Evolutionary conservation across 2,329 filamentous ascomycete species (phyloP), one percentile per base, ranked within the genome.

Genomic region (Neodidymelliopsis sp.): DNA sequence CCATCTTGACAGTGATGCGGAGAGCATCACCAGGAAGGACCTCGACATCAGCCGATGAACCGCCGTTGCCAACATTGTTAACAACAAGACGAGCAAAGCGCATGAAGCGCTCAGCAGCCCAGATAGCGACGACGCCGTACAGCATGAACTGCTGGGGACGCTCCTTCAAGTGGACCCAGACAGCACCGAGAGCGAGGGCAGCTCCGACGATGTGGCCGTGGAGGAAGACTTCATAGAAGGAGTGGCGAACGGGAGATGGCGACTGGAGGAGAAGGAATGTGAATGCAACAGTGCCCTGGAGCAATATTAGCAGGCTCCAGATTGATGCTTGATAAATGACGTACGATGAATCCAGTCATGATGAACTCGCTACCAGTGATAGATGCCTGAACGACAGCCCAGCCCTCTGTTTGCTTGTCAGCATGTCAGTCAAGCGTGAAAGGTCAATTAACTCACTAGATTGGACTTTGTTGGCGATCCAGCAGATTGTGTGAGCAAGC

Each of bases 141-240:
- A 87, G 83, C 54, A 79, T 78, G 23, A 85, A 69, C 71, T 88
- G 84, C 13, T 86, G 82, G 3, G 78, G 75, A 20, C 84, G 74
- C 4, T 51, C 62, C 53, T 80, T 76, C 33, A 88, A 71, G 53
- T 84, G 89, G 59, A 88, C 84, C 81, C 84, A 91, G 5, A 91
- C 72, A 9, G 82, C 86, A 29, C 82, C 79, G 45, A 90, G 73
- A 6, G 83, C 76, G 12, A 84, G 66, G 13, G 82, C 78, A 24
- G 85, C 88, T 18, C 84, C 79, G 4, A 78, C 63, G 49, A 91
- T 89, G 73, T 93, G 89, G 24, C 88, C 66, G 47, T 88, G 76
- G 71, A 91, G 84, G 79, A 92, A 92, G 2, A 80, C 83, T 72
- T 92, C 89, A 70, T 92, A 92, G 66, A 88, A 91, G 12, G 89